Percentiles rank a stretch among this genome's conserved stretches.
Conservation (phyloP, 1,139 yeast species). For the Yamadazyma atlantica region DNA sequence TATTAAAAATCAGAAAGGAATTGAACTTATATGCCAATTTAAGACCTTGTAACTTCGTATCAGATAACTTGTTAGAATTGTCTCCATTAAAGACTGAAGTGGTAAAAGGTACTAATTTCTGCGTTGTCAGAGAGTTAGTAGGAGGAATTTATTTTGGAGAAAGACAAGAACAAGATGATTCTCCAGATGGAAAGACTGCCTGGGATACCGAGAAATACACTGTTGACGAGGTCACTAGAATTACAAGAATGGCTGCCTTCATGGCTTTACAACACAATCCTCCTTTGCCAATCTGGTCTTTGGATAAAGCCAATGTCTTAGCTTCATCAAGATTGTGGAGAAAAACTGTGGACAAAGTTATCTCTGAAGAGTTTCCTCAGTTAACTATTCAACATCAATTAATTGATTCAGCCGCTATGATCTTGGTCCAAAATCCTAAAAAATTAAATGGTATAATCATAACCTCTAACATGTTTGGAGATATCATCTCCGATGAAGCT, state of each 20-base stretch:
- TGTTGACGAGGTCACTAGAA: conserved; percentile 87
- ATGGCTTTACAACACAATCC: conserved; percentile 91
- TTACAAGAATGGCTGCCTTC: conserved; percentile 97
- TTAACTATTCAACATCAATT: conserved; percentile 85
- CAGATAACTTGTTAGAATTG: conserved; percentile 77
- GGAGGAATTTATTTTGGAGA: conserved; percentile 98
- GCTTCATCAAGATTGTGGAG: conserved; percentile 98
- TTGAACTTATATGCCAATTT: conserved; percentile 90
- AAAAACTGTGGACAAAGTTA: conserved; percentile 82
- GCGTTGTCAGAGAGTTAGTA: conserved; percentile 92
- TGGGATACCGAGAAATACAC: conserved; percentile 93
- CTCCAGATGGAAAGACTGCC: conserved; percentile 62
- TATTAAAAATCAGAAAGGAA: conserved; percentile 90
- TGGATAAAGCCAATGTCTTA: conserved; percentile 95
- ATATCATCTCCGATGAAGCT: conserved; percentile 95
- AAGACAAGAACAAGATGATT: conserved; percentile 86
- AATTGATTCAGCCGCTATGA: conserved; percentile 98
- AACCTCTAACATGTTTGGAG: conserved; percentile 97
- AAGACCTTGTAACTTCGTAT: conserved; percentile 95
- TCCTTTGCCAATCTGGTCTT: conserved; percentile 91
- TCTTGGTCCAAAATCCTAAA: conserved; percentile 85
- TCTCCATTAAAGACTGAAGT: conserved; percentile 84
- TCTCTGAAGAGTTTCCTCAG: conserved; percentile 85
- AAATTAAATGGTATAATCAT: conserved; percentile 87
- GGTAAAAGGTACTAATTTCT: conserved; percentile 86